These are phyloP conservation scores for Aspergillus indologenus DNA, from an alignment of 495 filamentous ascomycete genomes.

Conservation along the genomic window DNA sequence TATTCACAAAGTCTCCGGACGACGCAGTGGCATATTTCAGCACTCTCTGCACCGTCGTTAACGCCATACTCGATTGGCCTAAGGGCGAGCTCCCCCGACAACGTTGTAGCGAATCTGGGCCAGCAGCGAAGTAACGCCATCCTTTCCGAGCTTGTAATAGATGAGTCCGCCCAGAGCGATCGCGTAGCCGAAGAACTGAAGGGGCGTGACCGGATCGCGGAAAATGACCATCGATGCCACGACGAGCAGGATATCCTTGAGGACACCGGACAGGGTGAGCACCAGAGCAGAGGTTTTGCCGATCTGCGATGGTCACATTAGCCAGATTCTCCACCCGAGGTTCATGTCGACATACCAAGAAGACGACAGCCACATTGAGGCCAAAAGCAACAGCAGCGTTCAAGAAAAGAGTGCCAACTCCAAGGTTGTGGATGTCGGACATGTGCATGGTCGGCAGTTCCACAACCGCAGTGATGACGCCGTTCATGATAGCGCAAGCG, in stretches of 20 bases:
- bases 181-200: conserved; percentile 88
- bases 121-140: not conserved
- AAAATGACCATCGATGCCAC: conserved; percentile 82
- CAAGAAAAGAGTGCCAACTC: conserved; percentile 65
- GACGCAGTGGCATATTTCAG: too few relatives aligned
- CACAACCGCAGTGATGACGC: conserved; percentile 65
- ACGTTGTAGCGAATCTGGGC: conserved; percentile 1
- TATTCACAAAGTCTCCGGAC: too few relatives aligned
- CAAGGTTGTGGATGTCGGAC: conserved; percentile 66
- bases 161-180: conserved; percentile 83
- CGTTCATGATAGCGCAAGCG: conserved; percentile 81
- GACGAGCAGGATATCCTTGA: conserved; percentile 94
- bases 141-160: conserved; percentile 85
- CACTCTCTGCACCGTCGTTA: not conserved
- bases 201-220: conserved; percentile 69
- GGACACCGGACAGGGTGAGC: conserved; percentile 89
- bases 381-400: conserved; percentile 80
- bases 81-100: not conserved
- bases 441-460: conserved; percentile 68
- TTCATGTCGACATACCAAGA: conserved; percentile 59
- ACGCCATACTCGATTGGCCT: not conserved
- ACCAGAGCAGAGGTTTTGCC: conserved; percentile 92
- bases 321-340: conserved; percentile 17
- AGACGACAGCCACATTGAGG: conserved; percentile 84
- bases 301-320: conserved; percentile 57